Base-by-base conservation (phyloP, 129 eudicot species). In the Cynara cardunculus region DNA sequence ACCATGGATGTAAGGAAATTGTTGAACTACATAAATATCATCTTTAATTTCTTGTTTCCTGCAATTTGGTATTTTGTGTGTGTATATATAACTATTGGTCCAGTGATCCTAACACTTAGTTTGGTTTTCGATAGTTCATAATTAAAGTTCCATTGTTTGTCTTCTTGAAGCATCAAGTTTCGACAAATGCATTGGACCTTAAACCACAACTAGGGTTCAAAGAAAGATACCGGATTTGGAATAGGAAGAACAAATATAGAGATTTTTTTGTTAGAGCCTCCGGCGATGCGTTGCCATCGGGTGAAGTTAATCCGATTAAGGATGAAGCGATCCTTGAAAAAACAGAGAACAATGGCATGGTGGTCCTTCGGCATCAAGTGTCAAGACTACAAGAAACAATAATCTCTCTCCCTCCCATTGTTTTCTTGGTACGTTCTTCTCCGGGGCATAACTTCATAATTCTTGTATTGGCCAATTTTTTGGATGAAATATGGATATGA, bases 341-440 rank as follows among this genome's bases (percentile, higher is more conserved):
- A 69, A 59, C 41, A 1, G 73, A 25, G 69, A 85, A 8, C 25
- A 81, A 85, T 37, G 71, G 74, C 25, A 64, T 76, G 67, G 62
- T 71, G 66, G 71, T 69, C 78, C 37, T 74, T 3, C 74, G 44
- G 35, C 84, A 77, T 21, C 71, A 72, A 22, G 64, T 80, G 68
- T 70, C 78, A 22, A 84, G 72, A 75, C 85, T 87, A 26, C 91
- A 80, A 64, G 83, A 90, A 75, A 30, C 88, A 34, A 7, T 92
- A 80, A 72, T 84, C 62, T 77, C 88, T 72, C 85, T 85, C 19
- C 94, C 93, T 73, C 87, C 90, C 62, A 73, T 85, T 16, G 73
- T 81, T 44, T 80, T 79, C 44, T 49, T 82, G 93, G 97, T 92
- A 84, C 67, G 69, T 67, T 44, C 71, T 83, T 80, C 53, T 5